These are phyloP conservation scores for Haplosporangium sp. DNA, from an alignment of 371 early-diverging fungal species.

Conservation along the genomic window DNA sequence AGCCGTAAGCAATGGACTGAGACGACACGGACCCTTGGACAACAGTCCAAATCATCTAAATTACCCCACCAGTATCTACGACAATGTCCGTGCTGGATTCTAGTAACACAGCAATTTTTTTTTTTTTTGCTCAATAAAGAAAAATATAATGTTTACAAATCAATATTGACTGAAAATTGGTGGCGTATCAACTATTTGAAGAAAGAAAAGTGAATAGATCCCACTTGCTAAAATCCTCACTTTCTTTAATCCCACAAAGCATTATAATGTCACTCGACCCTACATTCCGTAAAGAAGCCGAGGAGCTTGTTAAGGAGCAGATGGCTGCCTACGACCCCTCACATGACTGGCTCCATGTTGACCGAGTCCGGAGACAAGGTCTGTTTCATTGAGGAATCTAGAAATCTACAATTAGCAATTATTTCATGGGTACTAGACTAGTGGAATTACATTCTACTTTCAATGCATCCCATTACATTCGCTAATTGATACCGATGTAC, in stretches of 20 bases:
- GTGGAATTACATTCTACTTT: background rate
- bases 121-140: too few species aligned
- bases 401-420: background rate
- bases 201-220: background rate
- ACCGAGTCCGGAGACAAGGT: slow-evolving; percentile 78
- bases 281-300: slow-evolving; percentile 44
- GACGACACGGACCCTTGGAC: slow-evolving; percentile 54
- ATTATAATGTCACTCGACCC: slow-evolving; percentile 49
- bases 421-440: slow-evolving; percentile 5
- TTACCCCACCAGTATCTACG: slow-evolving; percentile 64
- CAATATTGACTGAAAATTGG: slow-evolving; percentile 9
- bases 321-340: slow-evolving; percentile 79
- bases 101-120: slow-evolving; percentile 3
- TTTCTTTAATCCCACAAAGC: background rate
- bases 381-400: slow-evolving; percentile 2
- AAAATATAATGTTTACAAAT: background rate
- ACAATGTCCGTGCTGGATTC: slow-evolving; percentile 62
- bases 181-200: background rate
- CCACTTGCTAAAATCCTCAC: background rate
- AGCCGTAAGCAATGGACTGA: slow-evolving; percentile 51
- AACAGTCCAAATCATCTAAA: slow-evolving; percentile 59
- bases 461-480: too few species aligned
- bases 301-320: slow-evolving; percentile 70
- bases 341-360: slow-evolving; percentile 84
- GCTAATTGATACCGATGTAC: background rate